phyloP scores from a whole-genome alignment of 805 yeast species.

The Metschnikowia shivogae region DNA sequence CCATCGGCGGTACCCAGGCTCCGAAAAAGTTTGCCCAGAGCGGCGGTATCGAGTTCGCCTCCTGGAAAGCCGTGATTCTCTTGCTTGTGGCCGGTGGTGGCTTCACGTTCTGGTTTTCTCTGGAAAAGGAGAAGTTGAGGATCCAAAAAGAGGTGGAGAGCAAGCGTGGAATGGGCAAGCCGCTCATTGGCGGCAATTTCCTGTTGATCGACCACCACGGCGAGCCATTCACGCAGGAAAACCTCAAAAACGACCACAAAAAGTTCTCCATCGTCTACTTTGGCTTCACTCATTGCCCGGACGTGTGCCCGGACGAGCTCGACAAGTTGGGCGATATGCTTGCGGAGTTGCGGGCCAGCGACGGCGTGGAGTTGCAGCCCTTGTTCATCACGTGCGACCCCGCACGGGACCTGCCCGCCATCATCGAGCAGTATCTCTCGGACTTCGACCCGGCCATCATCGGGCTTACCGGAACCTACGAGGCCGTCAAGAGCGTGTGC shows the following conservation, averaged over 20 bases:
- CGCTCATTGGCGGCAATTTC: conserved; percentile 90
- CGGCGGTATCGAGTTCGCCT: conserved; percentile 61
- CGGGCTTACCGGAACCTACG: conserved; percentile 90
- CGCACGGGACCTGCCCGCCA: conserved; percentile 85
- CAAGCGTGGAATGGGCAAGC: conserved; percentile 86
- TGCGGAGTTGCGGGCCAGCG: conserved; percentile 52
- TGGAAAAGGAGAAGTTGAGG: conserved; percentile 72
- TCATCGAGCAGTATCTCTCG: conserved; percentile 70
- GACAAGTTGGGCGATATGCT: conserved; percentile 81
- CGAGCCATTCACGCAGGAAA: conserved; percentile 67
- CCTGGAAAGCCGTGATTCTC: conserved; percentile 78
- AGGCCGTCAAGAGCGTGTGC: conserved; percentile 77
- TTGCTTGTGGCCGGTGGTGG: conserved; percentile 69
- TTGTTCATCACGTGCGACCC: conserved; percentile 96
- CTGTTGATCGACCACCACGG: conserved; percentile 67
- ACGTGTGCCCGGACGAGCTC: conserved; percentile 96
- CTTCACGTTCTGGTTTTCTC: conserved; percentile 63
- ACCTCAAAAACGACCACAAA: conserved; percentile 55
- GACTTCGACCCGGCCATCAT: conserved; percentile 89
- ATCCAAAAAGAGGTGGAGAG: conserved; percentile 77
- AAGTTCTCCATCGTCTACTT: conserved; percentile 85
- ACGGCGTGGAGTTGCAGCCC: conserved; percentile 66
- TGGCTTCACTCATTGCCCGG: conserved; percentile 98
- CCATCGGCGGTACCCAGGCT: conserved; percentile 57
- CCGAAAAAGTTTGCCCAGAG: conserved; percentile 34